phyloP scores from a whole-genome alignment of 768 basidiomycete genomes.

The Boletus reticuloceps region DNA sequence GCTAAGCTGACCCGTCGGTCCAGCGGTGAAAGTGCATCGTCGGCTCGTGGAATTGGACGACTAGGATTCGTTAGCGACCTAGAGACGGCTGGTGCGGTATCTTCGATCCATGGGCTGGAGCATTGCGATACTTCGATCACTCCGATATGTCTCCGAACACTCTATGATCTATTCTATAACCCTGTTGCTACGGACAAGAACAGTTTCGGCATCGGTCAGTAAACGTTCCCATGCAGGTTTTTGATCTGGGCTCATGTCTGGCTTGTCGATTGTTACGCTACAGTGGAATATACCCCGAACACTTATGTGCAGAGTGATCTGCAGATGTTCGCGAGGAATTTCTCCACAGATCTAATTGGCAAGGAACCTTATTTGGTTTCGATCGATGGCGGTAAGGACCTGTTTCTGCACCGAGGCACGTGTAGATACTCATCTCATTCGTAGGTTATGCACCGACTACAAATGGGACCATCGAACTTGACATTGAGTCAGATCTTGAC shows the following conservation, averaged over 20 bases:
- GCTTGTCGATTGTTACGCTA: neutral
- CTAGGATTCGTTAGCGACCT: constrained; percentile 9
- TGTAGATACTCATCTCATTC: neutral
- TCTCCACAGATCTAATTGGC: constrained; percentile 20
- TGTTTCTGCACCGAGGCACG: neutral
- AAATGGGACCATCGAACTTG: constrained; percentile 9
- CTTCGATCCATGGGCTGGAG: constrained; percentile 9
- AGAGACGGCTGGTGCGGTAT: constrained; percentile 14
- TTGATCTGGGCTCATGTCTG: neutral
- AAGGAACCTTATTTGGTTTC: constrained; percentile 28
- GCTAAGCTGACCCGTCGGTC: constrained; percentile 18
- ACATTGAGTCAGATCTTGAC: constrained; percentile 30
- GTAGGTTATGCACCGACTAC: constrained; percentile 27
- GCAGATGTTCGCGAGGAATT: constrained; percentile 30
- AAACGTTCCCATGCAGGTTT: neutral
- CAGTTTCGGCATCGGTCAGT: constrained; percentile 33
- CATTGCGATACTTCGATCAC: constrained; percentile 30
- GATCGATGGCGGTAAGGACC: constrained; percentile 35
- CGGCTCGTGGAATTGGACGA: constrained; percentile 14
- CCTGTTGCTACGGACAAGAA: constrained; percentile 28
- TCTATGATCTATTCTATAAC: constrained; percentile 25
- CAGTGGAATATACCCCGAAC: constrained; percentile 36
- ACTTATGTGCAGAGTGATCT: constrained; percentile 30
- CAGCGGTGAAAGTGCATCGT: neutral
- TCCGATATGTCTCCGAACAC: constrained; percentile 26